phyloP scores from a whole-genome alignment of 2,329 filamentous ascomycete genomes.

The Penicillium digitatum region DNA sequence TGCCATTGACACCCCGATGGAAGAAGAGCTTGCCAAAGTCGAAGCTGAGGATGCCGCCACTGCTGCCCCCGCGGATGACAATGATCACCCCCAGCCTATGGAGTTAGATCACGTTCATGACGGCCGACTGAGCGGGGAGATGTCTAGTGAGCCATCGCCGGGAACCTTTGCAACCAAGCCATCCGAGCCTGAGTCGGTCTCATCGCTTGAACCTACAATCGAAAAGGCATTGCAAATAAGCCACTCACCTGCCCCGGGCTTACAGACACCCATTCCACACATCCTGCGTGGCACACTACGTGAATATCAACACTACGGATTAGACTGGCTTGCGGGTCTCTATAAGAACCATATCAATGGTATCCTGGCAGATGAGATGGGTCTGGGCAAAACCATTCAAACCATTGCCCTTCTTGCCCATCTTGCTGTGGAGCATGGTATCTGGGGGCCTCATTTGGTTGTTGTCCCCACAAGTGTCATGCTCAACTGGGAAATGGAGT shows the following conservation, averaged over 20 bases:
- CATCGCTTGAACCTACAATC: conserved; percentile 36
- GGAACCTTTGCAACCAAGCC: conserved; percentile 43
- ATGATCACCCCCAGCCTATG: conserved; percentile 8
- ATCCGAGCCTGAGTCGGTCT: conserved; percentile 45
- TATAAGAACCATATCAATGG: conserved; percentile 93
- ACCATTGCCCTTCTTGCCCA: conserved; percentile 93
- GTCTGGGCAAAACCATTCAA: conserved; percentile 95
- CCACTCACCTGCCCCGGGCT: conserved; percentile 40
- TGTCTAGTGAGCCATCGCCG: conserved; percentile 43
- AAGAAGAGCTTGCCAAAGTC: not conserved
- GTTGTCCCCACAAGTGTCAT: conserved; percentile 98
- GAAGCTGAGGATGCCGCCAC: not conserved
- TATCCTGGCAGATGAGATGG: conserved; percentile 97
- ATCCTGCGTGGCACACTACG: conserved; percentile 82
- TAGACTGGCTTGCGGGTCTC: conserved; percentile 92
- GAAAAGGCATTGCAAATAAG: conserved; percentile 37
- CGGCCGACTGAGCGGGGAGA: conserved; percentile 28
- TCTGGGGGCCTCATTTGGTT: conserved; percentile 94
- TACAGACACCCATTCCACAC: conserved; percentile 71
- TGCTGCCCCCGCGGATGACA: not conserved
- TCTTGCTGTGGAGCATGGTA: conserved; percentile 79
- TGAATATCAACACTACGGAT: conserved; percentile 94
- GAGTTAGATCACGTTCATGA: conserved; percentile 21
- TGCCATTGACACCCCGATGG: conserved; percentile 13
- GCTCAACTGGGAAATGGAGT: conserved; percentile 99